Conservation (phyloP, 1,284 basidiomycete species). For the Fomitopsis pinicola region DNA sequence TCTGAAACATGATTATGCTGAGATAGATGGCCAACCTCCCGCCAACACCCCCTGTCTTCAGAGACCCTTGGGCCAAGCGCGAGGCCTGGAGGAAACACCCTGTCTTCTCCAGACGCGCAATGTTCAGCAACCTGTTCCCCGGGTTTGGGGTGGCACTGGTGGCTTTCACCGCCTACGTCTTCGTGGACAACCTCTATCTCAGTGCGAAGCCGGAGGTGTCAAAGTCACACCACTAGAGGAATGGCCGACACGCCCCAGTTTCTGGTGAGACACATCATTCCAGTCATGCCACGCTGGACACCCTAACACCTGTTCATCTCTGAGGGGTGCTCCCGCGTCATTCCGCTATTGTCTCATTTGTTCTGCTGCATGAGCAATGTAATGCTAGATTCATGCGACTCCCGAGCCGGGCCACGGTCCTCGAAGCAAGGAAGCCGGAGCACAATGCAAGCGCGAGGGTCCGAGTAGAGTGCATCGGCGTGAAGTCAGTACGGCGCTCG, state of each 20-base stretch:
- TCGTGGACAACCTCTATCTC: conserved; percentile 68
- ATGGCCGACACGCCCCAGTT: neutral
- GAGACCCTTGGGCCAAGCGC: conserved; percentile 92
- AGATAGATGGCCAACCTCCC: conserved; percentile 43
- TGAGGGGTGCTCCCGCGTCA: neutral
- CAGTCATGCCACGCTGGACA: neutral
- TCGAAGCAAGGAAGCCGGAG: no score
- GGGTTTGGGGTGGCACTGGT: conserved; percentile 90
- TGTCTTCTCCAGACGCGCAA: conserved; percentile 79
- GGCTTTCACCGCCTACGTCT: conserved; percentile 87
- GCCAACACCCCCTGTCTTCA: conserved; percentile 58
- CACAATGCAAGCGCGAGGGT: no score
- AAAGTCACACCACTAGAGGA: neutral
- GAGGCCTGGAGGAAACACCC: conserved; percentile 92
- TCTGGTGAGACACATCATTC: neutral
- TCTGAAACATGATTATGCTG: neutral
- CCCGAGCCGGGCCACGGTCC: neutral
- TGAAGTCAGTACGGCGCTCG: no score
- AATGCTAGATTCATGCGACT: neutral
- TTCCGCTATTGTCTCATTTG: neutral
- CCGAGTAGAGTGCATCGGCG: no score
- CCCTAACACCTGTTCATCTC: neutral
- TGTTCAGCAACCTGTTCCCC: conserved; percentile 88
- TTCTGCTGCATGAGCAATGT: neutral
- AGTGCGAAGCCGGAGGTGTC: conserved; percentile 12